Conservation (phyloP, 2,329 filamentous ascomycete genomes). For the Hirsutella rhossiliensis region DNA sequence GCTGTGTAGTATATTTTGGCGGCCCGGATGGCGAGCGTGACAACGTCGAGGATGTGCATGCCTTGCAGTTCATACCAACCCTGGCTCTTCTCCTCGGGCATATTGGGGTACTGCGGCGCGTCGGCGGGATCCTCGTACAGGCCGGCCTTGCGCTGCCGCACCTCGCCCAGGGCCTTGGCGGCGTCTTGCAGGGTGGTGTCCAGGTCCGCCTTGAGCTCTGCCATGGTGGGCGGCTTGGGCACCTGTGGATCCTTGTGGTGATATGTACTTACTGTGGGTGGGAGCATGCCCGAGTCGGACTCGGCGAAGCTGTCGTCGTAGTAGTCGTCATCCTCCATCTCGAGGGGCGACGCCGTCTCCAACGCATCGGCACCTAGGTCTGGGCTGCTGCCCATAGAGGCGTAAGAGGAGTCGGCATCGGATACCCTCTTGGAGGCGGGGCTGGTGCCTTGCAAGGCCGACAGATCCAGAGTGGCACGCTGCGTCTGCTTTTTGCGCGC, state of each 20-base stretch:
- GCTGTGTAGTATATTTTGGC: constrained; percentile 95
- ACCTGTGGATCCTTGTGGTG: constrained; percentile 72
- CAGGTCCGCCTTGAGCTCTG: constrained; percentile 56
- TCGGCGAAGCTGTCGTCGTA: constrained; percentile 49
- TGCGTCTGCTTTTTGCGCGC: constrained; percentile 58
- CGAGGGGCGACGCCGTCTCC: constrained; percentile 30
- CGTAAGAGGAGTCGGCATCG: constrained; percentile 47
- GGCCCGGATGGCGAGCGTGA: constrained; percentile 88
- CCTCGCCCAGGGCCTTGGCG: constrained; percentile 52
- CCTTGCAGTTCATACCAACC: constrained; percentile 83
- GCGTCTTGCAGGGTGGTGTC: constrained; percentile 62
- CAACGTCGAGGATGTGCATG: constrained; percentile 81
- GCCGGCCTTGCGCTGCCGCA: constrained; percentile 25
- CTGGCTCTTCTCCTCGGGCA: constrained; percentile 36
- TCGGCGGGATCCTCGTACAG: constrained; percentile 15
- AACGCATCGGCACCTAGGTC: constrained; percentile 32
- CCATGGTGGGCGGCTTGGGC: constrained; percentile 71
- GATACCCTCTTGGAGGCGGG: constrained; percentile 26
- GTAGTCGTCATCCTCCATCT: constrained; percentile 31
- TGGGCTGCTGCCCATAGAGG: constrained; percentile 47
- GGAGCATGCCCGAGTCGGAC: constrained; percentile 67
- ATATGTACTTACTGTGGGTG: constrained; percentile 96
- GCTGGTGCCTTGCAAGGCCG: constrained; percentile 29
- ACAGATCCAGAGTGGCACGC: constrained; percentile 45
- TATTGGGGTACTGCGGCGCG: constrained; percentile 20